Percentiles rank a stretch among this genome's conserved stretches.
These are phyloP conservation scores for Jatropha curcas DNA, from an alignment of 345 rosid genomes.

Conservation along the genomic window DNA sequence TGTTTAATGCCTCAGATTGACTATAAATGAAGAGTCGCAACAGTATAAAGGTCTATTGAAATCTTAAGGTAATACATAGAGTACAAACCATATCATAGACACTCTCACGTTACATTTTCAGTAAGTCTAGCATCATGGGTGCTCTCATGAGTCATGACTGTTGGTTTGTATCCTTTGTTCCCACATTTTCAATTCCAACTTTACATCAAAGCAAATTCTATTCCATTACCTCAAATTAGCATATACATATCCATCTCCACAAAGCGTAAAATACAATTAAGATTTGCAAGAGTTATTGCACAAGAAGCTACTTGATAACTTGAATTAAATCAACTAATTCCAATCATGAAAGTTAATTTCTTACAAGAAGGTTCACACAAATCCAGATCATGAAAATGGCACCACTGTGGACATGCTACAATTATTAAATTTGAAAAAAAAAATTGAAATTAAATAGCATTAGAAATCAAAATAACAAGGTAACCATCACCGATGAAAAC, in stretches of 20 bases:
- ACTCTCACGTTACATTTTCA: neutral
- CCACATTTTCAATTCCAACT: neutral
- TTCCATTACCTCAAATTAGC: neutral
- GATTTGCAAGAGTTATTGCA: too few species aligned
- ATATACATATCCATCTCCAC: neutral
- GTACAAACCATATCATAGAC: neutral
- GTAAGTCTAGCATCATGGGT: neutral
- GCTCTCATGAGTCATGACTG: neutral
- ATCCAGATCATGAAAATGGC: too few species aligned
- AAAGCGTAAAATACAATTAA: neutral
- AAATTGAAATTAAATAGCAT: too few species aligned
- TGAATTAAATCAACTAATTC: too few species aligned
- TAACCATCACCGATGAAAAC: neutral
- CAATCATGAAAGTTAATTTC: too few species aligned
- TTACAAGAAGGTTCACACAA: too few species aligned
- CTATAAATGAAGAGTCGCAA: neutral
- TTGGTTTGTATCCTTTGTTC: neutral
- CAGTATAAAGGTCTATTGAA: neutral
- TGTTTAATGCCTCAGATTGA: slow-evolving; percentile 1
- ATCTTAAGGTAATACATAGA: neutral
- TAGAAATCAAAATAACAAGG: neutral
- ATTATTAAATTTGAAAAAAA: too few species aligned
- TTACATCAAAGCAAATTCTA: neutral
- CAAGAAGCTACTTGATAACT: too few species aligned
- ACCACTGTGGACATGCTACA: too few species aligned